Base-by-base conservation (phyloP, 371 early-diverging fungal species). In the Zopfochytrium polystomum region DNA sequence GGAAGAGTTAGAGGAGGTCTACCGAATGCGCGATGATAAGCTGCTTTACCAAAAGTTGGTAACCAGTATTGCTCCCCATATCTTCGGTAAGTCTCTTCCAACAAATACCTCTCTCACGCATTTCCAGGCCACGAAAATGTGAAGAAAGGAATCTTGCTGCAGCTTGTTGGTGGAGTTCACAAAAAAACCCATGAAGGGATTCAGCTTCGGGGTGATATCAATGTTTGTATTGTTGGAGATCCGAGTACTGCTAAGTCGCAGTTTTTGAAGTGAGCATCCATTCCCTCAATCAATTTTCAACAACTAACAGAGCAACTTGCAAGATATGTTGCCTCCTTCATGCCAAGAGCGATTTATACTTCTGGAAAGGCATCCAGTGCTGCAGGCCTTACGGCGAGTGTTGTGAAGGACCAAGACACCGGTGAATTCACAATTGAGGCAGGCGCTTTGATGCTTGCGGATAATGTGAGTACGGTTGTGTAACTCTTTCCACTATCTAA, bases 391-490 rank as follows among this genome's bases (percentile, higher is more conserved):
- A 99, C 99, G 2, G 99, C 99, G 1, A 85, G 90, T 44, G 99
- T 99, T 13, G 87, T 96, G 54, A 95, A 92, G 73, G 99, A 99
- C 72, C 95, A 95, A 74, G 99, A 98, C 70, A 96, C 98, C 2
- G 98, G 99, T 58, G 99, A 99, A 73, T 98, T 98, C 63, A 95
- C 97, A 0, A 95, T 99, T 63, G 99, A 99, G 73, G 99, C 99
- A 18, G 99, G 99, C 64, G 99, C 99, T 9, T 80, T 99, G 48
- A 96, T 99, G 96, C 81, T 99, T 63, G 97, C 97, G n/a, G 99
- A 99, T 76, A 95, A 95, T 72, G 92, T 92, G 76, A 52, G 73
- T 60, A 25, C 25, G 42, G 1, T 5, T 47, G 3, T 31, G 25
- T 46, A 15, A n/a, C 23, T n/a, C 2, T 42, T 43, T n/a, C 22